These are phyloP conservation scores for Scheffersomyces amazonensis DNA, from an alignment of 805 yeast genomes.

Conservation along the genomic window DNA sequence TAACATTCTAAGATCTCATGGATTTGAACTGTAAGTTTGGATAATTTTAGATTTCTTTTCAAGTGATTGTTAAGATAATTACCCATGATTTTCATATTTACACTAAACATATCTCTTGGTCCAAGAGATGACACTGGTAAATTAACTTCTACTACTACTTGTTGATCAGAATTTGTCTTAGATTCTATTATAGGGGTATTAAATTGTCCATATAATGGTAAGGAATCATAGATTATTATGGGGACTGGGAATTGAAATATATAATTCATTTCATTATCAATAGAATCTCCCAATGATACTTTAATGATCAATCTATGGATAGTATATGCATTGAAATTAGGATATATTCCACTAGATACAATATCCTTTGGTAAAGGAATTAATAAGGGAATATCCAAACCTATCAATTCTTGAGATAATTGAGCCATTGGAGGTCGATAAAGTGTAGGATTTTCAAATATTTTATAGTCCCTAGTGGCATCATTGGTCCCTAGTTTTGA, in stretches of 20 bases:
- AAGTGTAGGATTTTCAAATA: conserved; percentile 32
- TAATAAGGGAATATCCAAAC: conserved; percentile 58
- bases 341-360: conserved; percentile 49
- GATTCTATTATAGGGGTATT: conserved; percentile 49
- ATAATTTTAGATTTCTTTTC: conserved; percentile 35
- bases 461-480: conserved; percentile 27
- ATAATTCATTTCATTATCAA: conserved; percentile 27
- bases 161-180: conserved; percentile 46
- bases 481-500: conserved; percentile 36
- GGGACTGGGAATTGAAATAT: conserved; percentile 46
- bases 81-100: conserved; percentile 40
- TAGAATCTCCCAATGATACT: conserved; percentile 28
- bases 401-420: conserved; percentile 41
- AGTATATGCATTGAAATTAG: conserved; percentile 47
- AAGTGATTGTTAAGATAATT: conserved; percentile 30
- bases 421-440: conserved; percentile 39
- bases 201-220: conserved; percentile 55
- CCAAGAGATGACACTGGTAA: conserved; percentile 57
- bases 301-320: conserved; percentile 43
- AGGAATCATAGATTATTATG: conserved; percentile 53
- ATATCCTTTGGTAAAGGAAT: conserved; percentile 55
- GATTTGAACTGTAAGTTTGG: conserved; percentile 45
- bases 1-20: conserved; percentile 54
- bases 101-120: conserved; percentile 46
- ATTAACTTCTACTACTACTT: conserved; percentile 42